Evolutionary conservation across 495 filamentous ascomycete species (phyloP).

Genomic region (Penicillium egyptiacum): DNA sequence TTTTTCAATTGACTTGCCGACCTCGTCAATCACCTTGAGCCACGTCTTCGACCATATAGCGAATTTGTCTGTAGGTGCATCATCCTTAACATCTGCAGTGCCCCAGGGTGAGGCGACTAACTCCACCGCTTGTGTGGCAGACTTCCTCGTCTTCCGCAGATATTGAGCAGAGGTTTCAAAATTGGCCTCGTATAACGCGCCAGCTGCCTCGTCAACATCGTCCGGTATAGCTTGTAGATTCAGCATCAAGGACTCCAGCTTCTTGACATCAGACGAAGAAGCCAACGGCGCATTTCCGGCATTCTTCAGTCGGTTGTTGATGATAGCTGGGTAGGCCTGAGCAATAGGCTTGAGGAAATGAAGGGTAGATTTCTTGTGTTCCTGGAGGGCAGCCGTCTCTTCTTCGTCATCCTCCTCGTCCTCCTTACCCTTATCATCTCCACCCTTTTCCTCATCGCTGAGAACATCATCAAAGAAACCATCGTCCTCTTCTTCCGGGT

Average conservation of each 20-base stretch:
- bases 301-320: conserved; percentile 39
- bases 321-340: conserved; percentile 44
- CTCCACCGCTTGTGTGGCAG: conserved; percentile 34
- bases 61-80: conserved; percentile 45
- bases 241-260: conserved; percentile 34
- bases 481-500: conserved; percentile 62
- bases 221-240: conserved; percentile 43
- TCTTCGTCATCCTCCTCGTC: conserved; percentile 30
- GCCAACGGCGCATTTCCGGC: conserved; percentile 19
- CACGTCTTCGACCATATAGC: conserved; percentile 49
- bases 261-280: conserved; percentile 17
- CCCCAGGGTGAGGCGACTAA: conserved; percentile 31
- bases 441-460: conserved; percentile 40
- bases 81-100: conserved; percentile 8
- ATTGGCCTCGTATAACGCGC: conserved; percentile 48
- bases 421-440: conserved; percentile 44
- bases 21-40: conserved; percentile 47
- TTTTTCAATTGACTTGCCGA: conserved; percentile 34
- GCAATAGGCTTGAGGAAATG: conserved; percentile 44
- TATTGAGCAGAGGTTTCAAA: conserved; percentile 27
- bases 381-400: conserved; percentile 32
- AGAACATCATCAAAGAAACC: conserved; percentile 49
- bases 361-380: conserved; percentile 39
- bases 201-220: conserved; percentile 49
- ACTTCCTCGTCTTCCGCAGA: conserved; percentile 29